A percentile compares a stretch with the other conserved stretches of the same genome.
These are phyloP conservation scores for Stemphylium beticola DNA, from an alignment of 2,329 filamentous ascomycete genomes.

Conservation along the genomic window DNA sequence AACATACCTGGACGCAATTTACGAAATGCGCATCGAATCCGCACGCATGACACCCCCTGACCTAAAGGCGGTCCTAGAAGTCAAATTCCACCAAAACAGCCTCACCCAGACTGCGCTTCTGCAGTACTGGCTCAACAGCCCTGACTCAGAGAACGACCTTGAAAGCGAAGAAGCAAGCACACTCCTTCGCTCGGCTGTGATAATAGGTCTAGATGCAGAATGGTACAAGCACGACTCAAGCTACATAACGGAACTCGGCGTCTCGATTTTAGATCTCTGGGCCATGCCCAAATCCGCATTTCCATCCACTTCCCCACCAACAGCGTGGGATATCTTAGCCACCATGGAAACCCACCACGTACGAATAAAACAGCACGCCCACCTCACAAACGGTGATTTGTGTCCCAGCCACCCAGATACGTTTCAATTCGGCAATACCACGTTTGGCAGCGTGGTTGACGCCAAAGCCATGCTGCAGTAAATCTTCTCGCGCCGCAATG, in stretches of 20 bases:
- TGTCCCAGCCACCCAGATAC: slow-evolving; percentile 16
- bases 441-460: slow-evolving; percentile 15
- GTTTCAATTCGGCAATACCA: slow-evolving; percentile 25
- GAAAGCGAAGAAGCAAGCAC: neutral
- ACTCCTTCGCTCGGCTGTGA: slow-evolving; percentile 12
- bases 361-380: slow-evolving; percentile 22
- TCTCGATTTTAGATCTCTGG: slow-evolving; percentile 16
- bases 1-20: too few relatives aligned
- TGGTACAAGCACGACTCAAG: slow-evolving; percentile 22
- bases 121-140: neutral
- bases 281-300: too few relatives aligned
- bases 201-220: slow-evolving; percentile 24
- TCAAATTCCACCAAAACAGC: neutral
- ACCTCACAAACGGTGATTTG: slow-evolving; percentile 20
- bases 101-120: slow-evolving; percentile 7
- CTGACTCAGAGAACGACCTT: neutral
- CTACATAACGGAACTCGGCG: slow-evolving; percentile 24
- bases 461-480: slow-evolving; percentile 9
- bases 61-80: neutral
- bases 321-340: neutral
- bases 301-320: neutral
- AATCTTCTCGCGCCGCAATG: slow-evolving; percentile 3
- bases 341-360: slow-evolving; percentile 15
- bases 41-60: neutral
- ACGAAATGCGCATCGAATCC: neutral